Base-by-base conservation (phyloP, 805 yeast species). In the Wickerhamiella kazuoi region DNA sequence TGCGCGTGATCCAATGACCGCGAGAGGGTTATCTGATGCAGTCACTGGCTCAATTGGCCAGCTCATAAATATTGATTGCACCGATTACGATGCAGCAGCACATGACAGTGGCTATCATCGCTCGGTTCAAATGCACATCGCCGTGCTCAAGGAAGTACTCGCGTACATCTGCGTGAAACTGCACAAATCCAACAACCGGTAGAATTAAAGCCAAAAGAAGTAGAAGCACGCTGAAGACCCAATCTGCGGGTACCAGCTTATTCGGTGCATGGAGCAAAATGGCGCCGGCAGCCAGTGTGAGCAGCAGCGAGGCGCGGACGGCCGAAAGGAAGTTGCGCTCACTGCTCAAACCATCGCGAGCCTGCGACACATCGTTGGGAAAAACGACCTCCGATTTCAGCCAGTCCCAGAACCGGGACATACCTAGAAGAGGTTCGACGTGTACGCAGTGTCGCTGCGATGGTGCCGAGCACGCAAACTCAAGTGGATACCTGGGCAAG, bases 261-360 rank as follows among this genome's bases (percentile, higher is more conserved):
- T 36, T 11, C 16, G 36, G 16, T n/a, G 19, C 28, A 20, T 47
- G 38, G 28, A 44, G 32, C 30, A 47, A 31, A 8, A 53, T 34
- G 11, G 53, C 44, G 7, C 44, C 41, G 6, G 54, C 56, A 2
- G 57, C 52, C 14, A 53, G 43, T 16, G 48, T 46, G 13, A 56
- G 41, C 21, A 46, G 40, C 21, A 53, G 23, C 3, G 55, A 42
- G 21, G 46, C 26, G 13, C 49, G 41, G 9, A 49, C 20, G 35
- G 46, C 41, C 2, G 52, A 36, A 32, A 55, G 44, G 34, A 47
- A 52, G 40, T 53, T 56, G 28, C 59, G 49, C 43, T 56, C 61
- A 31, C 42, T 43, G 8, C 54, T 57, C 19, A 48, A 47, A 36
- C 53, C 39, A 41, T 56, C 61, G 24, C 61, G 46, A 7, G 60